Conservation (phyloP, 2,329 filamentous ascomycete genomes). For the Botrytis aclada region DNA sequence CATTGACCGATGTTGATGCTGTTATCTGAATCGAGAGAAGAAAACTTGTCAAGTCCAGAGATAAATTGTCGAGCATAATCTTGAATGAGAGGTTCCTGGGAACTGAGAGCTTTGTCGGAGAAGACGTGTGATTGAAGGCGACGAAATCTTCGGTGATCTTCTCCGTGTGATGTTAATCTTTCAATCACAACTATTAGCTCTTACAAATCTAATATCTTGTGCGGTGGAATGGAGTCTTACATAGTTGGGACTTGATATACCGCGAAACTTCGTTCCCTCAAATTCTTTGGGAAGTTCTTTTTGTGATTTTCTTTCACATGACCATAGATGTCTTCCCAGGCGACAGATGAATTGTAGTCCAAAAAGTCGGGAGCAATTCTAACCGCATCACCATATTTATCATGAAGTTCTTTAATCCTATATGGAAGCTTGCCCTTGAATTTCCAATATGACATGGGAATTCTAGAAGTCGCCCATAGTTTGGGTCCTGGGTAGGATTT, state of each 20-base stretch:
- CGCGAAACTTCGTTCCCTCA: not conserved
- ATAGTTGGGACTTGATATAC: not conserved
- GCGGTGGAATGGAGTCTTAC: not conserved
- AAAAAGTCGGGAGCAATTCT: slow-evolving; percentile 23
- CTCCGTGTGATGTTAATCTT: slow-evolving; percentile 11
- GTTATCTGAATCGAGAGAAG: not conserved
- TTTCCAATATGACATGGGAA: slow-evolving; percentile 14
- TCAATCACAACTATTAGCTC: not conserved
- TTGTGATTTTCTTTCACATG: not conserved
- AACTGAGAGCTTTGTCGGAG: slow-evolving; percentile 35
- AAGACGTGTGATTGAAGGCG: slow-evolving; percentile 36
- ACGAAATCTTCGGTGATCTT: slow-evolving; percentile 34
- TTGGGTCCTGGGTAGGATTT: slow-evolving; percentile 22
- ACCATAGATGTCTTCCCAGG: slow-evolving; percentile 23
- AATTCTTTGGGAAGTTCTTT: slow-evolving; percentile 5
- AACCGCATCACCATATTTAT: slow-evolving; percentile 24
- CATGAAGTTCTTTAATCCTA: slow-evolving; percentile 19
- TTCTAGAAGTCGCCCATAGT: slow-evolving; percentile 13
- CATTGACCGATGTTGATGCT: slow-evolving; percentile 33
- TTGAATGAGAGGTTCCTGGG: slow-evolving; percentile 32
- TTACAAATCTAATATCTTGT: not conserved
- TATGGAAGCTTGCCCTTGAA: not conserved
- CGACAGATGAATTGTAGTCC: slow-evolving; percentile 18
- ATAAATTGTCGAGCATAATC: slow-evolving; percentile 9
- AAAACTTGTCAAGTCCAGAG: slow-evolving; percentile 10